Percentiles rank a stretch among this genome's conserved stretches.
Conservation (phyloP, 768 basidiomycete species). For the Lactarius hatsudake region DNA sequence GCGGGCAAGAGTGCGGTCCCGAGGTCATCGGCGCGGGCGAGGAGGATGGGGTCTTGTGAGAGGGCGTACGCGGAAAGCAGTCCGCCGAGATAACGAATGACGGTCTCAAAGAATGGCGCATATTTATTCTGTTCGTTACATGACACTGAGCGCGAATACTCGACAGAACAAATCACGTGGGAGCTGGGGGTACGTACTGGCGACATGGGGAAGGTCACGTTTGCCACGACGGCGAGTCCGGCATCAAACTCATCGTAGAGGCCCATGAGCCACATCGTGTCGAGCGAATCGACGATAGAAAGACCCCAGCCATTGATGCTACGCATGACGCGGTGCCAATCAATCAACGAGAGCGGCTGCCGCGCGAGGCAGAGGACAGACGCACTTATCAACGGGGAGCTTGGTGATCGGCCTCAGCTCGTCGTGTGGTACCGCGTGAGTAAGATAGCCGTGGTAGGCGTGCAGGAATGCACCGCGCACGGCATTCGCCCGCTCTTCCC, state of each 20-base stretch:
- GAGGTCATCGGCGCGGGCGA: too few species aligned
- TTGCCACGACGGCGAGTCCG: slow-evolving; percentile 54
- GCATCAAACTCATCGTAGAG: slow-evolving; percentile 66
- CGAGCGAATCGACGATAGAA: slow-evolving; percentile 76
- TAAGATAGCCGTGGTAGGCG: slow-evolving; percentile 63
- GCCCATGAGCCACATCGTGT: slow-evolving; percentile 83
- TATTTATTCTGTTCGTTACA: slow-evolving; percentile 30
- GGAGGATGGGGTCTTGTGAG: too few species aligned
- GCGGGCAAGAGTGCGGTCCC: too few species aligned
- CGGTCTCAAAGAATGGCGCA: slow-evolving; percentile 30
- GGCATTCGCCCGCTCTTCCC: slow-evolving; percentile 51
- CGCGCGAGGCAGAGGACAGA: slow-evolving; percentile 5
- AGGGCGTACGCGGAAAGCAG: too few species aligned
- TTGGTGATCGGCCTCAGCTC: slow-evolving; percentile 58
- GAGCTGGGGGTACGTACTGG: slow-evolving; percentile 33
- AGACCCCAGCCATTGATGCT: slow-evolving; percentile 84
- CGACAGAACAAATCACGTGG: background rate
- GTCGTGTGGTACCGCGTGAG: slow-evolving; percentile 57
- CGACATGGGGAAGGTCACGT: slow-evolving; percentile 48
- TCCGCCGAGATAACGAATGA: too few species aligned
- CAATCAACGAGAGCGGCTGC: background rate
- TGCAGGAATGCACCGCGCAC: slow-evolving; percentile 65
- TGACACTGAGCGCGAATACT: background rate
- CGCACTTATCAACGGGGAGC: slow-evolving; percentile 50
- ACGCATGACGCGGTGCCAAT: background rate